Evolutionary conservation across 2,329 filamentous ascomycete species (phyloP), one percentile per base, ranked within the genome.

Genomic region (Ascochyta lentis): DNA sequence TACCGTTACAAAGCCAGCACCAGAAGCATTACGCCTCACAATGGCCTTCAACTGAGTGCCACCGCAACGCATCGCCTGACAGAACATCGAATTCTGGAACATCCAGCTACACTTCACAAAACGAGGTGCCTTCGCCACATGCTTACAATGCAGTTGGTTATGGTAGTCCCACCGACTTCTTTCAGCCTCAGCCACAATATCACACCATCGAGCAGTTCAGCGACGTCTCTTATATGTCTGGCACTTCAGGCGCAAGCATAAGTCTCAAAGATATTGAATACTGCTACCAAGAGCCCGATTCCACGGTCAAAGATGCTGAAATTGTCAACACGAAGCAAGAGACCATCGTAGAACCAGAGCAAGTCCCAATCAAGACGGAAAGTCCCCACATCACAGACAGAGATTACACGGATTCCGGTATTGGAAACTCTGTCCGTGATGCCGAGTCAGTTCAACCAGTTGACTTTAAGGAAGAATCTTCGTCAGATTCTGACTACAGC

Each of bases 381-480:
- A 43, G 49, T 6, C 35, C 60, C 9, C 23, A 51, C 10, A 46
- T 59, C 2, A 35, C 31, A 16, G 65, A 63, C 53, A 60, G 43
- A 6, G 50, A 57, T 7, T 68, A 67, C 48, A 50, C 68, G 19
- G 69, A 73, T 48, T 69, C 71, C 8, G 61, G 61, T 6, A 65
- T 73, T 29, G 64, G 59, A 33, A 61, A 63, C 27, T 72, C 70
- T 13, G 54, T 66, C 6, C 64, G 73, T 37, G 73, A 73, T 31
- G 71, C 72, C 15, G 74, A 77, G 56, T 74, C 68, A 6, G 75
- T 77, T 6, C 69, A 75, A 54, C 73, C 71, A 4, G 61, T 70
- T 19, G 62, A 64, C 12, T 54, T 61, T 6, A 61, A 58, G 23
- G 70, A 72, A 10, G 74, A 72, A 19, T 65, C 66, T 23, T 54